Conservation (phyloP, 2,329 filamentous ascomycete species). For the Nemania serpens region DNA sequence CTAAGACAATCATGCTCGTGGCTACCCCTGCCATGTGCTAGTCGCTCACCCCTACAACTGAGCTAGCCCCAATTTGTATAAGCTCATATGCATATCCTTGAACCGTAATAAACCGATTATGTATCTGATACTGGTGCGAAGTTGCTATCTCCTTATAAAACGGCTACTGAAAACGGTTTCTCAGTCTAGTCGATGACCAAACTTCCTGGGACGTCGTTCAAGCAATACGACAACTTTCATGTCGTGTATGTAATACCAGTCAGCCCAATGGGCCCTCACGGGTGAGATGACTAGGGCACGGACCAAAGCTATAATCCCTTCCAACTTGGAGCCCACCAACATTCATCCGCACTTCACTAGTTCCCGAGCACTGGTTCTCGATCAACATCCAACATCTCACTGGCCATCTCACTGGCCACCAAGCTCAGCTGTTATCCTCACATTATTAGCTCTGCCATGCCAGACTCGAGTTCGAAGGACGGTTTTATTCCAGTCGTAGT, state of each 20-base stretch:
- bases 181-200: too few species aligned
- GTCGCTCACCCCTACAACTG: too few species aligned
- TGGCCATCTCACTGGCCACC: not conserved
- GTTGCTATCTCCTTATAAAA: not conserved
- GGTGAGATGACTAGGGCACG: too few species aligned
- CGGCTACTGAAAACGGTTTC: too few species aligned
- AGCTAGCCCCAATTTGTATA: too few species aligned
- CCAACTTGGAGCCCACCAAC: not conserved
- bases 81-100: too few species aligned
- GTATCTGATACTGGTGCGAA: too few species aligned
- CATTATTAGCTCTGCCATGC: not conserved
- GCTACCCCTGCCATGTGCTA: slow-evolving; percentile 1
- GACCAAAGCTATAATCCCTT: not conserved
- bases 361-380: not conserved
- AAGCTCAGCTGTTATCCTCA: not conserved
- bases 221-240: too few species aligned
- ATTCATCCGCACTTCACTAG: not conserved
- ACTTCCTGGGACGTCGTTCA: too few species aligned
- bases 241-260: too few species aligned
- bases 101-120: not conserved
- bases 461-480: not conserved
- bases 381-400: not conserved
- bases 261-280: too few species aligned
- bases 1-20: slow-evolving; percentile 5
- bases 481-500: not conserved